phyloP scores from a whole-genome alignment of 2,329 filamentous ascomycete species.

The Verticillium dahliae region DNA sequence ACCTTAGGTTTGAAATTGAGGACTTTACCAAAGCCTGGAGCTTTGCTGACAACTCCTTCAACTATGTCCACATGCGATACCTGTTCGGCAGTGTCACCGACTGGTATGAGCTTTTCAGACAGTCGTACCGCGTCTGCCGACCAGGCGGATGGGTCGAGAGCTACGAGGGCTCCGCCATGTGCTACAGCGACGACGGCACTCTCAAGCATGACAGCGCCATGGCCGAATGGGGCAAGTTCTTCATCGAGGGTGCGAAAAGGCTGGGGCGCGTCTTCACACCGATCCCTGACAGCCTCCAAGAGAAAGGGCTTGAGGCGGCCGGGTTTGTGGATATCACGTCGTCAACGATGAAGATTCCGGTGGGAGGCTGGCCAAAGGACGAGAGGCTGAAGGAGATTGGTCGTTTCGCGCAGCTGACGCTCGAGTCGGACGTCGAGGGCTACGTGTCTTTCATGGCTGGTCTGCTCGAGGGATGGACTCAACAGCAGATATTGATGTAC shows the following conservation, averaged over 20 bases:
- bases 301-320: slow-evolving; percentile 20
- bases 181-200: slow-evolving; percentile 21
- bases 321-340: slow-evolving; percentile 18
- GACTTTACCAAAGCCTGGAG: slow-evolving; percentile 48
- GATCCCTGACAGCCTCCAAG: slow-evolving; percentile 21
- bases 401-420: slow-evolving; percentile 20
- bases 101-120: slow-evolving; percentile 42
- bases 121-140: slow-evolving; percentile 40
- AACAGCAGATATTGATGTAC: slow-evolving; percentile 24
- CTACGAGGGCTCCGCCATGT: slow-evolving; percentile 27
- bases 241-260: slow-evolving; percentile 23
- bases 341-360: slow-evolving; percentile 18
- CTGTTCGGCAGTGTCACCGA: slow-evolving; percentile 46
- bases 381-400: slow-evolving; percentile 27
- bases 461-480: slow-evolving; percentile 26
- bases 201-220: slow-evolving; percentile 21
- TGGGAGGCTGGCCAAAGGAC: slow-evolving; percentile 34
- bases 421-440: slow-evolving; percentile 25
- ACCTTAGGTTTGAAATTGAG: slow-evolving; percentile 50
- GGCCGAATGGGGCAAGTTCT: slow-evolving; percentile 26
- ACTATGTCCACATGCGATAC: slow-evolving; percentile 52
- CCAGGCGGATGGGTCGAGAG: slow-evolving; percentile 35
- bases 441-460: slow-evolving; percentile 24
- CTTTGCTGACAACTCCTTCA: slow-evolving; percentile 40
- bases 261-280: slow-evolving; percentile 23